Base-by-base conservation (phyloP, 1,284 basidiomycete genomes). In the Moesziomyces sp. region DNA sequence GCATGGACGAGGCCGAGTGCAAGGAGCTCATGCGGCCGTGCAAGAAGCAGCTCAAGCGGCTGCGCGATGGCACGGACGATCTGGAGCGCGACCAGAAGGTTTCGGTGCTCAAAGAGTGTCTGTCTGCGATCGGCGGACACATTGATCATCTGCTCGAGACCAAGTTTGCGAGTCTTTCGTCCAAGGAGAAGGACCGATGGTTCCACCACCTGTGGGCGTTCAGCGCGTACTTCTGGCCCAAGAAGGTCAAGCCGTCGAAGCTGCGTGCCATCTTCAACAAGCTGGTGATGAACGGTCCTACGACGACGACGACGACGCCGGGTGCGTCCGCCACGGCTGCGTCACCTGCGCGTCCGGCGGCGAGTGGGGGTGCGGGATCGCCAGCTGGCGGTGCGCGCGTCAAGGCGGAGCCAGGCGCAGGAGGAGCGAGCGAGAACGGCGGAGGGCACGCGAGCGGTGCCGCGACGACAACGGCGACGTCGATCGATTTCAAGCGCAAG, bases 1-100 rank as follows among this genome's bases (percentile, higher is more conserved):
- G 93, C 6, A 98, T 99, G 95, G 96, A 98, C 82, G 97, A 99
- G 85, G 88, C 87, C 30, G 88, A 91, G 19, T 97, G 96, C 49
- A 99, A 99, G 86, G 95, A 98, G 86, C 91, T 95, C 80, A 86
- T 99, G 74, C 89, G 97, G 52, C 97, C 97, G 3, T 96, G 97
- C 68, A 98, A 98, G 88, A 93, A 93, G 85, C 93, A 97, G 85
- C 88, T 99, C 79, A 97, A 97, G 90, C 92, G 93, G 86, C 88
- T 98, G 52, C 96, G 97, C 85, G 78, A 83, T 50, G 93, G 93
- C 18, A 95, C 94, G 35, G 94, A 95, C 69, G 91, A 93, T 73
- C 91, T 97, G 87, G 91, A 91, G 61, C 88, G 94, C 77, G 93
- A 97, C 77, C 92, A 97, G 85, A 99, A 98, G 86, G 93, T 99